Base-by-base conservation (phyloP, 805 yeast species). In the Pichia nakasei region DNA sequence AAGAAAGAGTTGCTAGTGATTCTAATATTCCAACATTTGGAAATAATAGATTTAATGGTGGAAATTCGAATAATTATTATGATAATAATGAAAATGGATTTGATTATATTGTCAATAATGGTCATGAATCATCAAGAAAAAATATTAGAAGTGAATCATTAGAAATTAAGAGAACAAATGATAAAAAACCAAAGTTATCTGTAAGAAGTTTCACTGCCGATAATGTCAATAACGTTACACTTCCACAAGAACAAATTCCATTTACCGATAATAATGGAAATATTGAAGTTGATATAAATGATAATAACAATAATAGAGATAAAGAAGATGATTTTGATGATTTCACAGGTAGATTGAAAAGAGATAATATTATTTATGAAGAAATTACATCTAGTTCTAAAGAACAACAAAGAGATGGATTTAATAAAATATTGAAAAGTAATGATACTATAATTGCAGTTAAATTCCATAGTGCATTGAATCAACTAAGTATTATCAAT, bases 321-420 rank as follows among this genome's bases (percentile, higher is more conserved):
- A 26, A 29, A 8, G 32, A 13, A 11, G 49, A 44, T 32, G 48
- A 48, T 26, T 40, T 44, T 34, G 55, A 49, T 27, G 57, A 48
- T n/a, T 45, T 45, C 21, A 46, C 55, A 2, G 60, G 55, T 19
- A 46, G 46, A 37, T 38, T 50, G 8, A 55, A 45, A 35, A 48
- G 43, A 17, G 54, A 50, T n/a, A 51, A 53, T 20, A 43, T 46
- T 1, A 44, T 60, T 2, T 57, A 52, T 36, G 58, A 56, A 3
- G 40, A 51, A 19, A 37, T 62, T 17, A 43, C 58, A 1, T 56
- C 63, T 2, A 54, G 50, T 4, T 57, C 54, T n/a, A 47, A 39
- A 22, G 26, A 31, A 3, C 19, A 38, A 2, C 61, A 57, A 38
- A 42, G 42, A 11, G 44, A 42, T 21, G 62, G 64, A 3, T 48